phyloP scores from a whole-genome alignment of 1,139 yeast genomes.

The Hyphopichia buzzinii region DNA sequence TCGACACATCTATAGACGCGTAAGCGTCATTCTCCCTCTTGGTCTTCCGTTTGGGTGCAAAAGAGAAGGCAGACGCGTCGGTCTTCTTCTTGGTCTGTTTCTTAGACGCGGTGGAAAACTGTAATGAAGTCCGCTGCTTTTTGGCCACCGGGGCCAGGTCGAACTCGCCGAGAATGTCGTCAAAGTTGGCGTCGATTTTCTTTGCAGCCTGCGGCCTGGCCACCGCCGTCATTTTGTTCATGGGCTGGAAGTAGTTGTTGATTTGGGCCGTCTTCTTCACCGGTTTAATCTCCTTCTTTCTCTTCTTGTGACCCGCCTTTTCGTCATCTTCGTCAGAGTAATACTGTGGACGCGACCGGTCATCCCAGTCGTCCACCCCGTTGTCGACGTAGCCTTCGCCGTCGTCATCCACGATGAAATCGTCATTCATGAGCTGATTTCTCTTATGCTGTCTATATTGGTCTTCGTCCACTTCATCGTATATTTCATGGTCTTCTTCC shows the following conservation, averaged over 20 bases:
- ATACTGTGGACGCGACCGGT: conserved; percentile 45
- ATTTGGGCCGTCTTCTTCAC: conserved; percentile 50
- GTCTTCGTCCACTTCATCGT: conserved; percentile 85
- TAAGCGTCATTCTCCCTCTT: conserved; percentile 11
- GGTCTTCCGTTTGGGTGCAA: conserved; percentile 17
- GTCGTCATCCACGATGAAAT: conserved; percentile 90
- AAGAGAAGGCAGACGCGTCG: conserved; percentile 26
- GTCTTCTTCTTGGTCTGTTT: conserved; percentile 13
- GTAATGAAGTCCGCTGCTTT: conserved; percentile 14
- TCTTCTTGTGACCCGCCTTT: conserved; percentile 27
- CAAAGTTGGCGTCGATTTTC: conserved; percentile 37
- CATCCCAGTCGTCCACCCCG: conserved; percentile 89
- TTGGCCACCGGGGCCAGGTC: conserved; percentile 22
- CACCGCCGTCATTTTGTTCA: conserved; percentile 12
- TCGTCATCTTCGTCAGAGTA: conserved; percentile 54
- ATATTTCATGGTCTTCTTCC: conserved; percentile 49
- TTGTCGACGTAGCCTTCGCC: conserved; percentile 90
- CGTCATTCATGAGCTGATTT: conserved; percentile 80
- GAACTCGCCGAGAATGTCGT: conserved; percentile 47
- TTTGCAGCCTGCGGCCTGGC: conserved; percentile 12
- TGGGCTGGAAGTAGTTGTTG: conserved; percentile 52
- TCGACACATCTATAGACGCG: conserved; percentile 9
- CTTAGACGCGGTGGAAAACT: conserved; percentile 10
- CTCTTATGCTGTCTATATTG: conserved; percentile 75
- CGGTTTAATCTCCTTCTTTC: conserved; percentile 31